Base-by-base conservation (phyloP, 2,329 filamentous ascomycete species). In the Botrytis fabae region DNA sequence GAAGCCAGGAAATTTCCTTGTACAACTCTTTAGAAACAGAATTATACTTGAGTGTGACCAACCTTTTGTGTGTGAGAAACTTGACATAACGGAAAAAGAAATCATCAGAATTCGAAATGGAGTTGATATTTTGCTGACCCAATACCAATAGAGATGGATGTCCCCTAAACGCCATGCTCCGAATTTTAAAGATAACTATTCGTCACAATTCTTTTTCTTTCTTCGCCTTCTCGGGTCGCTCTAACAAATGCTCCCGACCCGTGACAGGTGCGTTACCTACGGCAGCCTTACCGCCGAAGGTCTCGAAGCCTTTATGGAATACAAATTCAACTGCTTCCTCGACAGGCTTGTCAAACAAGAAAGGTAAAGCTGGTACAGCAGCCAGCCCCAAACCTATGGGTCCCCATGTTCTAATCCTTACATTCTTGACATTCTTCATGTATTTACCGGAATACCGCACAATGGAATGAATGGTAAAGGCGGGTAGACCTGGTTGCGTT, bases 301-400 rank as follows among this genome's bases (percentile, higher is more conserved):
- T 81, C 80, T 90, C 88, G 80, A 98, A 96, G 0, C 88, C 92
- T 78, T 91, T 93, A 79, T 97, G 93, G 84, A 98, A 98, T 4
- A 88, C 82, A 92, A 92, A 98, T 80, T 98, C 95, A 0, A 97
- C 93, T 0, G 93, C 94, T 75, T 94, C 88, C 83, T 98, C 96
- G 10, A 99, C 94, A 0, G 96, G 95, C 81, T 97, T 88, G 80
- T 99, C 95, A 78, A 98, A 98, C 72, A 97, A 83, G 73, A 87
- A 90, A 0, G 95, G 95, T 73, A 98, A 82, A 81, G 95, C 92
- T 0, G 95, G 95, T 14, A 98, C 94, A 14, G 93, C 86, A 0
- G 90, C 84, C 48, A 94, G 81, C 4, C 94, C 90, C 78, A 97
- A 88, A 2, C 96, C 96, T 74, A 99, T 97, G 0, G 96, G 96